A percentile compares a stretch with the other conserved stretches of the same genome.
These are phyloP conservation scores for Parasitella parasitica DNA, from an alignment of 371 early-diverging fungal species.

Conservation along the genomic window DNA sequence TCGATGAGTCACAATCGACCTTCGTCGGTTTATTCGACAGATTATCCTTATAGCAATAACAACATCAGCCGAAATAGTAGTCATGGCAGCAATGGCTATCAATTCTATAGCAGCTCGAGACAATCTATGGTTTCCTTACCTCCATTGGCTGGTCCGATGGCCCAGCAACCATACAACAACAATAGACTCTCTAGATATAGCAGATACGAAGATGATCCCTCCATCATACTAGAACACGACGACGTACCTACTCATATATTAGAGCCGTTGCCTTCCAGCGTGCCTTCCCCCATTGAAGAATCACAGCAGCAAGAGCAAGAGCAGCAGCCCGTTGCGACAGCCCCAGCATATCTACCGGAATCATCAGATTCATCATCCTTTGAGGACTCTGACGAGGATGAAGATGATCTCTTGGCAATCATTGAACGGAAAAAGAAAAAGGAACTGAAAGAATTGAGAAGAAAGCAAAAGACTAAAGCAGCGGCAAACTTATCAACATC, in stretches of 20 bases:
- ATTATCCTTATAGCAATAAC: neutral
- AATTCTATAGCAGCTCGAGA: neutral
- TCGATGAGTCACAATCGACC: neutral
- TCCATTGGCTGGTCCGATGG: conserved; percentile 1
- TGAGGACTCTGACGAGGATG: conserved; percentile 23
- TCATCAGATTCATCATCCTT: conserved; percentile 1
- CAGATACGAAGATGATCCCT: neutral
- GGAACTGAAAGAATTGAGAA: conserved; percentile 1
- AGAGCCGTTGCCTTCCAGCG: neutral
- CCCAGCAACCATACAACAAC: neutral
- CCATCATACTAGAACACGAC: neutral
- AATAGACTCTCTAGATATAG: conserved; percentile 3
- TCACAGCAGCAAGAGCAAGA: neutral
- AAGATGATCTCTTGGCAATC: conserved; percentile 19
- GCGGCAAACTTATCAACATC: neutral
- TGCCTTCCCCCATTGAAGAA: neutral
- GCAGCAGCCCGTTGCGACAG: neutral
- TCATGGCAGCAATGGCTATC: neutral
- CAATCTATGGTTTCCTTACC: conserved; percentile 1
- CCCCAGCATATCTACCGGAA: neutral
- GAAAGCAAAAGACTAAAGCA: neutral
- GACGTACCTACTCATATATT: conserved; percentile 27
- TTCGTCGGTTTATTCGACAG: neutral
- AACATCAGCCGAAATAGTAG: neutral
- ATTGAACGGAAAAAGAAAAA: conserved; percentile 19